phyloP scores from a whole-genome alignment of 345 rosid genomes.

The Eucalyptus pumila region DNA sequence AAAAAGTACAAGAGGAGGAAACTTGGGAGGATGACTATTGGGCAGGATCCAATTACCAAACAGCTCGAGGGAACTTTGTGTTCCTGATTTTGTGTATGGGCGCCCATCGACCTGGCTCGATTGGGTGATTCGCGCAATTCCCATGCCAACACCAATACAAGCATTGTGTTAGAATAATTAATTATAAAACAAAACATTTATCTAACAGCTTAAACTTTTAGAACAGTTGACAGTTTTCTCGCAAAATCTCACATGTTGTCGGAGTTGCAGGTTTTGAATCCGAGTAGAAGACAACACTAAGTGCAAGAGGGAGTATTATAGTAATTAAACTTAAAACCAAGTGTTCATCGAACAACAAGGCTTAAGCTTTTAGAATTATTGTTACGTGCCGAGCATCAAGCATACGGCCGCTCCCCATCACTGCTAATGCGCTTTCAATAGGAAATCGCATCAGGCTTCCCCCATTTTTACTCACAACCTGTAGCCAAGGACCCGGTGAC shows the following conservation, averaged over 20 bases:
- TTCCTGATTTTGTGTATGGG: neutral
- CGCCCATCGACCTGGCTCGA: fast-evolving
- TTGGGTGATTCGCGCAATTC: neutral
- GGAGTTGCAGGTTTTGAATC: fast-evolving
- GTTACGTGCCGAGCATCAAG: neutral
- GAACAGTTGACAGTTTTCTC: too few species aligned
- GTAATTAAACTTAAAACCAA: fast-evolving
- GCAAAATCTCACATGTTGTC: fast-evolving
- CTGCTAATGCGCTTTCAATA: neutral
- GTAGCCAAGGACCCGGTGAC: neutral
- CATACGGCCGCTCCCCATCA: neutral
- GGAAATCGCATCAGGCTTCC: neutral
- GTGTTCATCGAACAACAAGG: too few species aligned
- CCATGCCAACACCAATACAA: neutral
- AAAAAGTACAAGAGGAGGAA: neutral
- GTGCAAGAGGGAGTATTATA: too few species aligned
- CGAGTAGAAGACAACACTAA: fast-evolving
- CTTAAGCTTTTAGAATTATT: too few species aligned
- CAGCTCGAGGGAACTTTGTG: neutral
- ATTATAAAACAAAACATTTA: too few species aligned
- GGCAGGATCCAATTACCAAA: neutral
- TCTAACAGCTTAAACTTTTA: too few species aligned
- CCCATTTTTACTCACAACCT: neutral
- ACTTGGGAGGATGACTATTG: neutral
- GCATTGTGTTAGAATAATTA: neutral